Evolutionary conservation across 345 rosid species (phyloP), one percentile per base, ranked within the genome.

Genomic region (Bruguiera sexangula): DNA sequence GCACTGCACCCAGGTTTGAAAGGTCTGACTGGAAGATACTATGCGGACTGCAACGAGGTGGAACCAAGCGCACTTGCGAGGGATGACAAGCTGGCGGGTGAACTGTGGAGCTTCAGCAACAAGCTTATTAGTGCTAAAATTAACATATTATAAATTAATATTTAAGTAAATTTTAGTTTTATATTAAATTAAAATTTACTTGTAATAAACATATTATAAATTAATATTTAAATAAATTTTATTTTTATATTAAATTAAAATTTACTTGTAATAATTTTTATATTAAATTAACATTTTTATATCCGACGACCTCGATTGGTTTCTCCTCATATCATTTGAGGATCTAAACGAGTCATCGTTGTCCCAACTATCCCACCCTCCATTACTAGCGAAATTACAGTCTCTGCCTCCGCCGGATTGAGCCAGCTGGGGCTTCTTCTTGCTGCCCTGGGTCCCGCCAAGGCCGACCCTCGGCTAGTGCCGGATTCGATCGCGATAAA

Each of bases 301-400:
- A 24, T 86, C 88, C 8, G 93, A 86, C 13, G 99, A 92, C 57
- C 62, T 87, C 54, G 96, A 87, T 50, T 95, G 99, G 37, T 92
- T 92, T 82, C 97, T 73, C 76, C 96, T 87, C 60, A 95, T 77
- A 72, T 95, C 97, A 10, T 56, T 76, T 1, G 78, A 60, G 65
- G 88, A 88, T 79, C 82, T 85, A 58, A 82, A 73, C 0, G 83
- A 70, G 76, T 94, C 96, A 24, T 91, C 97, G 8, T 79, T 86
- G 53, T 91, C 98, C 98, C 98, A 94, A 78, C 77, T 87, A 80
- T 91, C 97, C 98, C 98, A 94, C 16, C 87, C 93, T 18, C 85
- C 84, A 56, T 76, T 73, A 26, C 63, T 81, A 21, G 77, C 79
- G 62, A 6, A 53, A 72, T 22, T 70, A 68, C 69, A 59, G 10